These are phyloP conservation scores for Lippia alba DNA, from an alignment of 305 asterid species.

Conservation along the genomic window DNA sequence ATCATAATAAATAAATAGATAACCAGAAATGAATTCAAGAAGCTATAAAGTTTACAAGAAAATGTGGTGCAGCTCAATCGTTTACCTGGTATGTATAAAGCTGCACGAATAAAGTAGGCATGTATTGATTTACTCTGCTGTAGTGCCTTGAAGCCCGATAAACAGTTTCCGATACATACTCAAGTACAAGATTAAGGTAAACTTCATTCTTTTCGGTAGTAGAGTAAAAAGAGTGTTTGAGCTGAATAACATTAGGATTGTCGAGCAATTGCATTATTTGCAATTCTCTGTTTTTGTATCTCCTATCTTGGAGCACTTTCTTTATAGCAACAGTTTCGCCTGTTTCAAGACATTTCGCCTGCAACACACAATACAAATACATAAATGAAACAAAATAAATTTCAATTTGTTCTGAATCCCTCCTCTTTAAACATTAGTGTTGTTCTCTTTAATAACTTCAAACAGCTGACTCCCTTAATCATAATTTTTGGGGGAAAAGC, in stretches of 20 bases:
- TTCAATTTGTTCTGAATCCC: too few relatives aligned
- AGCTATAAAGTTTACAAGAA: background rate
- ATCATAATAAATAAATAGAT: background rate
- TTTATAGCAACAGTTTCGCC: slow-evolving; percentile 89
- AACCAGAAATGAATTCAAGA: background rate
- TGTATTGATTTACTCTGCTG: slow-evolving; percentile 73
- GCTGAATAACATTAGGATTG: slow-evolving; percentile 75
- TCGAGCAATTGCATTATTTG: slow-evolving; percentile 76
- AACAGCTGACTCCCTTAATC: too few relatives aligned
- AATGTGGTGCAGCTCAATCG: background rate
- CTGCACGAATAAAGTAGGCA: slow-evolving; percentile 81
- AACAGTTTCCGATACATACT: slow-evolving; percentile 86
- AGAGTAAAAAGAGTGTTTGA: slow-evolving; percentile 85
- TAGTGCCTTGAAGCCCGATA: slow-evolving; percentile 82
- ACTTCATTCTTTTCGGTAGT: slow-evolving; percentile 90
- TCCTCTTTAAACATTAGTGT: too few relatives aligned
- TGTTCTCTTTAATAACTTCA: too few relatives aligned
- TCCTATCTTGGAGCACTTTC: slow-evolving; percentile 92
- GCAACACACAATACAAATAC: slow-evolving; percentile 8
- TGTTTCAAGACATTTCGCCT: slow-evolving; percentile 92
- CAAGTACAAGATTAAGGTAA: slow-evolving; percentile 89
- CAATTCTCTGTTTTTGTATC: slow-evolving; percentile 93
- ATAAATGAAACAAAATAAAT: background rate
- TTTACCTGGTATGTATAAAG: slow-evolving; percentile 86
- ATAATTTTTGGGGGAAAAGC: too few relatives aligned